Evolutionary conservation across 75 land plant species (phyloP), one percentile per base, ranked within the genome.

Genomic region (Adiantum capillusveneris): DNA sequence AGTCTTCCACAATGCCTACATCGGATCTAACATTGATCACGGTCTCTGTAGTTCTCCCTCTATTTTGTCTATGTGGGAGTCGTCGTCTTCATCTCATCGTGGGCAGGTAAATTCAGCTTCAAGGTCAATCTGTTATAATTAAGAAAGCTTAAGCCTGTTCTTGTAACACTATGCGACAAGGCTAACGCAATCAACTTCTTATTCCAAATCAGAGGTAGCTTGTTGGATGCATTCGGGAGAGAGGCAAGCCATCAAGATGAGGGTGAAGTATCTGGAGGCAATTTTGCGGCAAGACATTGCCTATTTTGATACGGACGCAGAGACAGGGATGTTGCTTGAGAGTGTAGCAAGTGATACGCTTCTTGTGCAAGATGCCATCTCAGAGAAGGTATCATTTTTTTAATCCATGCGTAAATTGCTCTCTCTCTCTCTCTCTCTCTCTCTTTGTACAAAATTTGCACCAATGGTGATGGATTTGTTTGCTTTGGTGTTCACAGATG

Each of bases 171-270:
- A n/a, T n/a, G n/a, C n/a, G n/a, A n/a, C n/a, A n/a, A n/a, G n/a
- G n/a, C n/a, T n/a, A n/a, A n/a, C n/a, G n/a, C n/a, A n/a, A n/a
- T n/a, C n/a, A n/a, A n/a, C n/a, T n/a, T 3, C 37, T 34, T 34
- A 9, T 14, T 17, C 17, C 14, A n/a, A 18, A 3, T 44, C 81
- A 88, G 98, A 92, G 66, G 84, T 92, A 25, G 82, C 87, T 21
- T 85, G 82, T 49, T 94, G 98, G 98, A 94, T 94, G 96, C 87
- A 85, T 72, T 83, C 90, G 0, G 98, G 98, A 16, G 98, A 94
- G 70, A 73, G 98, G 58, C 98, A 94, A 56, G 81, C 67, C 21
- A 68, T 81, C 26, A 67, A 77, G 28, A 63, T 83, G 68, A 79
- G 98, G 56, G 75, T 70, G 71, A 62, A 46, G 51, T 94, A 94